These are phyloP conservation scores for Suillus luteus DNA, from an alignment of 768 basidiomycete genomes.

Conservation along the genomic window DNA sequence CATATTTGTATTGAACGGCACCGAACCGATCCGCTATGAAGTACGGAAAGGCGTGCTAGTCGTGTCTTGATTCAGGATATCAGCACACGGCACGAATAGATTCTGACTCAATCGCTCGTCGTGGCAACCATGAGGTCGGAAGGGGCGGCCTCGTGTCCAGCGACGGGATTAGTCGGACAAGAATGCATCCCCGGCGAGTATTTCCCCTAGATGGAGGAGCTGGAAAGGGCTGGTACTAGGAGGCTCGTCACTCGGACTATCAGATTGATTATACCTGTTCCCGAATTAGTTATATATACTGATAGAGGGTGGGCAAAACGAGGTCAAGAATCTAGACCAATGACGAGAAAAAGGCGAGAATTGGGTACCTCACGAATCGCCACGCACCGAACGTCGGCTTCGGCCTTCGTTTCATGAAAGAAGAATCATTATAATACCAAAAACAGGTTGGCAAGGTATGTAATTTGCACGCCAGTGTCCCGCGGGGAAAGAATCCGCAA, in stretches of 20 bases:
- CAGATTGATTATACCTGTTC: slow-evolving; percentile 8
- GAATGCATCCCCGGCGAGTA: not conserved
- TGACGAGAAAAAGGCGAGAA: slow-evolving; percentile 4
- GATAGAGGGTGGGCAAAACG: slow-evolving; percentile 1
- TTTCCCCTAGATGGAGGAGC: not conserved
- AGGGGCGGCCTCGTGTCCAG: slow-evolving; percentile 9
- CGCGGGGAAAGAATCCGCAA: not conserved
- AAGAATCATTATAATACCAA: slow-evolving; percentile 9
- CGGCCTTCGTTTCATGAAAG: slow-evolving; percentile 3
- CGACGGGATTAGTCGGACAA: slow-evolving; percentile 6
- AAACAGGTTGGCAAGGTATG: slow-evolving; percentile 5
- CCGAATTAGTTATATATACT: not conserved
- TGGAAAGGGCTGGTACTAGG: not conserved
- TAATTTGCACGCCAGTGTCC: slow-evolving; percentile 9
- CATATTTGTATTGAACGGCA: slow-evolving; percentile 1
- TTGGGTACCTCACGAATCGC: slow-evolving; percentile 2
- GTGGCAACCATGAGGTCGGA: slow-evolving; percentile 11
- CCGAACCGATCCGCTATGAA: slow-evolving; percentile 8
- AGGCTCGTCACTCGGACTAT: not conserved
- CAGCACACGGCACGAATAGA: slow-evolving; percentile 4
- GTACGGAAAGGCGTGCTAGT: slow-evolving; percentile 6
- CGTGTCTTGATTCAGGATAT: slow-evolving; percentile 5
- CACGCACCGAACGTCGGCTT: slow-evolving; percentile 5
- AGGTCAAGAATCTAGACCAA: not conserved
- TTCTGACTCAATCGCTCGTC: slow-evolving; percentile 8